A percentile compares a stretch with the other conserved stretches of the same genome.
These are phyloP conservation scores for Adansonia madagascariensis DNA, from an alignment of 441 rosid genomes.

Conservation along the genomic window DNA sequence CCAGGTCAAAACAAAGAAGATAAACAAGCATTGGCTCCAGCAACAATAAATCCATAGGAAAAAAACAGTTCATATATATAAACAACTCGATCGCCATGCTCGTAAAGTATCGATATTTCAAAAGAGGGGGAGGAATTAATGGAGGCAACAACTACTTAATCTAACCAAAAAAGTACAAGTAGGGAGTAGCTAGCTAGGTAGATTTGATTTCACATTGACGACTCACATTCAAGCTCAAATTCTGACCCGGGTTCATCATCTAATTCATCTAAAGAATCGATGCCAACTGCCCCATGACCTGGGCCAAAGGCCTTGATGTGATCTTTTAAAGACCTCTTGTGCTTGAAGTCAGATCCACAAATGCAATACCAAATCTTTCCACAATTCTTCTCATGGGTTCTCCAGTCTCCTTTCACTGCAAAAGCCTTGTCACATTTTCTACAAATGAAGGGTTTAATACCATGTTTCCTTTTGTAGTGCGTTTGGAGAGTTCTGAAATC, in stretches of 20 bases:
- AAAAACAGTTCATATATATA: not conserved
- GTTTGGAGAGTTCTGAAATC: constrained; percentile 80
- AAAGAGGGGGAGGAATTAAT: not conserved
- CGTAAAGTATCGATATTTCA: not conserved
- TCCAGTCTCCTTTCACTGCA: constrained; percentile 79
- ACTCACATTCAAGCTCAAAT: constrained; percentile 43
- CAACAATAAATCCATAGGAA: not conserved
- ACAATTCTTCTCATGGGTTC: constrained; percentile 81
- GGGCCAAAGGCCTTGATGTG: constrained; percentile 64
- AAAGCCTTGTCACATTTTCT: constrained; percentile 67
- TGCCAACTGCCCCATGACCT: constrained; percentile 52
- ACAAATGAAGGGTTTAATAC: constrained; percentile 65
- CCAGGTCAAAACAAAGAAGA: not conserved
- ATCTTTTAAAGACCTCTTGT: constrained; percentile 70
- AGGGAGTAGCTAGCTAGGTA: not conserved
- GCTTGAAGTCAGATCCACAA: constrained; percentile 76
- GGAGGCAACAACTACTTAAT: not conserved
- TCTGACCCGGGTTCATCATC: constrained; percentile 33
- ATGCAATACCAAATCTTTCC: constrained; percentile 70
- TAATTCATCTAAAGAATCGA: constrained; percentile 38
- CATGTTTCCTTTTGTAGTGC: constrained; percentile 76
- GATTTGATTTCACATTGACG: constrained; percentile 12
- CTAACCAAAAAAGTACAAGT: not conserved
- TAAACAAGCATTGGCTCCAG: not conserved
- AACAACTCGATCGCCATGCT: not conserved